Evolutionary conservation across 2,329 filamentous ascomycete species (phyloP).

Genomic region (Helotiales sp.): DNA sequence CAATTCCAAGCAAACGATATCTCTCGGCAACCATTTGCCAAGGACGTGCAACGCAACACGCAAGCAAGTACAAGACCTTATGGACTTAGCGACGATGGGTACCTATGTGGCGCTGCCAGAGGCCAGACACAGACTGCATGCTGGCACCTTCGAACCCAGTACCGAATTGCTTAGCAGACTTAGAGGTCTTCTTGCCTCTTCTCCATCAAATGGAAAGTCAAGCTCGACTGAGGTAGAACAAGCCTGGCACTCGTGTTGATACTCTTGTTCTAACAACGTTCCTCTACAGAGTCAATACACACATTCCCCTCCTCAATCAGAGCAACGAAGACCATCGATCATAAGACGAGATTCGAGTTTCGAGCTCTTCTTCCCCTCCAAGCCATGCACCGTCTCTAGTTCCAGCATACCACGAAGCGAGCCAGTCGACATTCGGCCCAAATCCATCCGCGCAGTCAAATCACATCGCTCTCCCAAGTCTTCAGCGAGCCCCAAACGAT

Average conservation of each 20-base stretch:
- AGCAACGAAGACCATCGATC: not conserved
- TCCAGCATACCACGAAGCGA: not conserved
- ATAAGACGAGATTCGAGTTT: not conserved
- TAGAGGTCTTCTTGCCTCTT: not conserved
- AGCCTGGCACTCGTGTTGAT: not conserved
- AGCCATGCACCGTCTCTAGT: no score
- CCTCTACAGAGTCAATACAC: not conserved
- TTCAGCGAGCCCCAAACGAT: not conserved
- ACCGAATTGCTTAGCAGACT: not conserved
- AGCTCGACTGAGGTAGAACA: not conserved
- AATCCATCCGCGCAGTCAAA: not conserved
- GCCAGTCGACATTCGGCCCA: not conserved
- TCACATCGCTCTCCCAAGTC: not conserved
- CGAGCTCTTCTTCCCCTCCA: not conserved
- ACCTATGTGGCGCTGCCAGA: not conserved
- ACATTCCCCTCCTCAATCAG: not conserved
- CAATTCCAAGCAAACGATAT: not conserved
- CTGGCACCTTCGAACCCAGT: constrained; percentile 4
- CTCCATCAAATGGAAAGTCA: not conserved
- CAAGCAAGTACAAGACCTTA: not conserved
- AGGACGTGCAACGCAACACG: not conserved
- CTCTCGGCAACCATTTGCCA: not conserved
- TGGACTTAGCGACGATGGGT: constrained; percentile 1
- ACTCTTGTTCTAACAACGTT: not conserved
- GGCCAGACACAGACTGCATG: constrained; percentile 2